Conservation (phyloP, 2,329 filamentous ascomycete species). For the Hymenoscyphus albidus region DNA sequence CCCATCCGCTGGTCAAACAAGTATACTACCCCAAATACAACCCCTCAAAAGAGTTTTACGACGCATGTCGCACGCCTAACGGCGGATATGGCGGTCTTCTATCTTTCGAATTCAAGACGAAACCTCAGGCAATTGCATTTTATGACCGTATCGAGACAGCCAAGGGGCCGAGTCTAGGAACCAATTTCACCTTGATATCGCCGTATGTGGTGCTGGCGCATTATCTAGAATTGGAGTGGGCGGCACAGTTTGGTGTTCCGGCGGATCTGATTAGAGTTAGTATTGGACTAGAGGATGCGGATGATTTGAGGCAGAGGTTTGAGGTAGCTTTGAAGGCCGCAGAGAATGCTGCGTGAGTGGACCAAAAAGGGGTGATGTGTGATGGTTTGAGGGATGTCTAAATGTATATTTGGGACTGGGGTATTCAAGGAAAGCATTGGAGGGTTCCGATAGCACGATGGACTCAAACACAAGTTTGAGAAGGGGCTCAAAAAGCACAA, state of each 20-base stretch:
- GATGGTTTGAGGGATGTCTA: no score
- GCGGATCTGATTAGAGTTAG: constrained; percentile 79
- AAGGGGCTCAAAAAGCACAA: no score
- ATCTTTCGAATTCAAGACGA: constrained; percentile 73
- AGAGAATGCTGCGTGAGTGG: constrained; percentile 15
- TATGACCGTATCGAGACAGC: constrained; percentile 82
- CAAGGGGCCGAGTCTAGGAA: constrained; percentile 92
- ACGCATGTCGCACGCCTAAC: constrained; percentile 66
- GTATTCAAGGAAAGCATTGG: no score
- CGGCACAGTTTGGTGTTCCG: constrained; percentile 74
- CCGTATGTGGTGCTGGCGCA: constrained; percentile 92
- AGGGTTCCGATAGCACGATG: no score
- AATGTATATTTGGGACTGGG: no score
- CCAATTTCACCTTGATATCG: constrained; percentile 90
- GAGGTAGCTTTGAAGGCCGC: constrained; percentile 64
- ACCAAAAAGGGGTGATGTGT: no score
- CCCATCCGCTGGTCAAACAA: constrained; percentile 62
- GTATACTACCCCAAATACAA: constrained; percentile 86
- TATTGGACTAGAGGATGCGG: constrained; percentile 79
- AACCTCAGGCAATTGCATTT: constrained; percentile 70
- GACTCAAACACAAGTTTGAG: no score
- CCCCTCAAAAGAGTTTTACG: constrained; percentile 67
- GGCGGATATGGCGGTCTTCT: constrained; percentile 90
- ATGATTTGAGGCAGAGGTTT: constrained; percentile 62
- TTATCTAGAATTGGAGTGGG: constrained; percentile 91